Evolutionary conservation across 78 protist genomes (phyloP).

Genomic region (Emiliania huxleyi): DNA sequence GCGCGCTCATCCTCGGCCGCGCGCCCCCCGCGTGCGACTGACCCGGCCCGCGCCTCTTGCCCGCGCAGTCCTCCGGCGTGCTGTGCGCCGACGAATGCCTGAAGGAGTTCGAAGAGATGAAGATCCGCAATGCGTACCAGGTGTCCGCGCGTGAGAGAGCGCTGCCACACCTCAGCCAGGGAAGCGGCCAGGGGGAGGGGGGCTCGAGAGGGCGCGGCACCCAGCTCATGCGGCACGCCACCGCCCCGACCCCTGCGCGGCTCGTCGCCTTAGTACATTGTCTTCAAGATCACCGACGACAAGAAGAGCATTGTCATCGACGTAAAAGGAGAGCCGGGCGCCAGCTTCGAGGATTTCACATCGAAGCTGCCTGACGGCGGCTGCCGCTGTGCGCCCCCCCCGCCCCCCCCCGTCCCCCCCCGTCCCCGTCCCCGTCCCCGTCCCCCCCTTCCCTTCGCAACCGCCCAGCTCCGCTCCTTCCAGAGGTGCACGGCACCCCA

Average conservation of each 20-base stretch:
- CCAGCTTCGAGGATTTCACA: constrained; percentile 63
- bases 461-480: no score
- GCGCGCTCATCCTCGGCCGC: no score
- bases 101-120: background rate
- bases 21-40: no score
- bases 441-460: no score
- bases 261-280: constrained; percentile 13
- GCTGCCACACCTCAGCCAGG: background rate
- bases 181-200: background rate
- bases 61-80: no score
- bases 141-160: background rate
- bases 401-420: no score
- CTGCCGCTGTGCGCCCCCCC: no score
- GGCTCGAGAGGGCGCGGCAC: background rate
- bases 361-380: constrained; percentile 55
- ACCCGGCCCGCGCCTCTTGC: no score
- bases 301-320: constrained; percentile 36
- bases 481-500: no score
- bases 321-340: background rate
- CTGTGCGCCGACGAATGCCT: no score
- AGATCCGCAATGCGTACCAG: background rate
- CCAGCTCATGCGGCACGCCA: background rate
- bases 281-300: constrained; percentile 56
- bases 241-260: background rate
- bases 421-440: no score